A percentile compares a stretch with the other conserved stretches of the same genome.
These are phyloP conservation scores for Claviceps sp. DNA, from an alignment of 2,329 filamentous ascomycete genomes.

Conservation along the genomic window DNA sequence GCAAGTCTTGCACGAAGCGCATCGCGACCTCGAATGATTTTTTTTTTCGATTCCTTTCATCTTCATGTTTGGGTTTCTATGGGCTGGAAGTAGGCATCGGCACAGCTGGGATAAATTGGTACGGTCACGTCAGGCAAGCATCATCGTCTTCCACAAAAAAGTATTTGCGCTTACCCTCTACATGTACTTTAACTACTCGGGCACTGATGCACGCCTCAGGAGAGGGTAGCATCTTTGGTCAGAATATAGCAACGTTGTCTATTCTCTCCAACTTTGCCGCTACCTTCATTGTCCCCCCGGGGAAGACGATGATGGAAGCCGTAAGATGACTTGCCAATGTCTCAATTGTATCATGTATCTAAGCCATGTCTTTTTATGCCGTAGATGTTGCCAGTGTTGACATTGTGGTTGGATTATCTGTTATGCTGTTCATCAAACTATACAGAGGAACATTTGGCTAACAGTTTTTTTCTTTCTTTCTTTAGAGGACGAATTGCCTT, in stretches of 20 bases:
- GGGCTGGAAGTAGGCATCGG: constrained; percentile 1
- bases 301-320: constrained; percentile 52
- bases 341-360: constrained; percentile 6
- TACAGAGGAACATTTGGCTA: constrained; percentile 13
- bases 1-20: constrained; percentile 18
- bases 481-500: constrained; percentile 50
- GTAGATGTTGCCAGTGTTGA: constrained; percentile 5
- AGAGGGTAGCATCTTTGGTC: constrained; percentile 23
- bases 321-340: constrained; percentile 32
- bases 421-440: constrained; percentile 16
- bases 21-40: constrained; percentile 2
- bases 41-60: constrained; percentile 6
- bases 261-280: constrained; percentile 22
- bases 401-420: constrained; percentile 14
- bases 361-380: constrained; percentile 4
- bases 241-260: constrained; percentile 29
- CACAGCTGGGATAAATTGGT: constrained; percentile 6
- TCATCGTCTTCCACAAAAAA: constrained; percentile 52
- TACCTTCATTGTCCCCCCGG: constrained; percentile 25
- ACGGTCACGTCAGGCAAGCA: constrained; percentile 45
- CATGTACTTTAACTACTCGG: constrained; percentile 52
- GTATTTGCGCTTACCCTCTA: constrained; percentile 13
- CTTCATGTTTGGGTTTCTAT: constrained; percentile 6
- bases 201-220: constrained; percentile 16
- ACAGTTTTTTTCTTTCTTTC: constrained; percentile 28